Conservation (phyloP, 2,329 filamentous ascomycete genomes). For the Fusarium denticulatum region DNA sequence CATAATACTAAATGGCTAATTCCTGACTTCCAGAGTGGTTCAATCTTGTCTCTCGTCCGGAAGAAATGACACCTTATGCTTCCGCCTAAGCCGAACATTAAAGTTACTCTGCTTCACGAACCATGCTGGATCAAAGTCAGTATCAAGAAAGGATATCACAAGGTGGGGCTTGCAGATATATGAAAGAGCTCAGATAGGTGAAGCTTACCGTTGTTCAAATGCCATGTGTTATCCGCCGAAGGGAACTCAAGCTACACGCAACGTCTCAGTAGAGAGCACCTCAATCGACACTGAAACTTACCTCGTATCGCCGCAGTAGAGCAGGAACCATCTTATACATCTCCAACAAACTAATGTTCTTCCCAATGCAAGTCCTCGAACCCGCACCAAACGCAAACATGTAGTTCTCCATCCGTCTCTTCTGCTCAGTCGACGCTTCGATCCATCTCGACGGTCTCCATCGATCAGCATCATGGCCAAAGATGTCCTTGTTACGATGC, state of each 20-base stretch:
- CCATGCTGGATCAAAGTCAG: not conserved
- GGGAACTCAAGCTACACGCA: not conserved
- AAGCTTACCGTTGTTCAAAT: not conserved
- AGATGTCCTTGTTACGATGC: constrained; percentile 73
- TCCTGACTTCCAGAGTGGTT: not conserved
- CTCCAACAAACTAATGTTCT: constrained; percentile 70
- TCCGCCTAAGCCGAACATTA: not conserved
- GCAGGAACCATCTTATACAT: constrained; percentile 69
- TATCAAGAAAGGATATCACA: not conserved
- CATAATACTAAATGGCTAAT: rapidly evolving
- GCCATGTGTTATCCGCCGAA: not conserved
- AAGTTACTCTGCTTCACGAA: constrained; percentile 6
- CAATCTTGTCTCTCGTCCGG: not conserved
- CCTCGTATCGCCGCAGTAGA: not conserved
- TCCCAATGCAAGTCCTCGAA: constrained; percentile 73
- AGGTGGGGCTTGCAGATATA: rapidly evolving
- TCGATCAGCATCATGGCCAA: constrained; percentile 70
- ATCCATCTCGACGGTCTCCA: constrained; percentile 69
- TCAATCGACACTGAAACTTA: not conserved
- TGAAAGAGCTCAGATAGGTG: not conserved
- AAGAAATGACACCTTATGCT: not conserved
- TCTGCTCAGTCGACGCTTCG: constrained; percentile 55
- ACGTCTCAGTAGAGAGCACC: rapidly evolving
- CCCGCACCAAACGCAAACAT: constrained; percentile 73
- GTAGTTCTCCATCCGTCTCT: constrained; percentile 21